Base-by-base conservation (phyloP, 2,329 filamentous ascomycete species). In the Sporothrix protearum region DNA sequence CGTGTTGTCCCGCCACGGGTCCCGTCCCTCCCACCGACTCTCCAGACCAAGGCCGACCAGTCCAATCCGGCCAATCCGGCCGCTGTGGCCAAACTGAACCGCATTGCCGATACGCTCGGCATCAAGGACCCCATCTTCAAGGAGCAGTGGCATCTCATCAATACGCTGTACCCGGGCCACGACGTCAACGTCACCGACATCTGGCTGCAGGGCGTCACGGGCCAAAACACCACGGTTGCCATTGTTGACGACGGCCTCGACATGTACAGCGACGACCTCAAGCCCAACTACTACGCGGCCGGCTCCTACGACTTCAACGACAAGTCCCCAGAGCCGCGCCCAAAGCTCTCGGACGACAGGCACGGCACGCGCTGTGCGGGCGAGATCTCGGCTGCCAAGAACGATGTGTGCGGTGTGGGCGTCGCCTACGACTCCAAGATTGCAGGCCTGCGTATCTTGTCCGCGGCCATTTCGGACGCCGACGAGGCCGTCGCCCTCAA, bases 221-320 rank as follows among this genome's bases (percentile, higher is more conserved):
- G 96, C 70, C 88, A 93, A 77, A 95, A 95, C 73, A 87, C 92
- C 22, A 97, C 93, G 0, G 93, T 97, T 1, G 95, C 95, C 70
- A 96, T 99, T 76, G 92, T 99, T 3, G 96, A 99, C 77, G 96
- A 99, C 81, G 96, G 96, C 0, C 81, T 99, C 75, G 96, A 99
- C 78, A 96, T 99, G 91, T 88, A 97, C 82, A 98, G 94, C 83
- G 87, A 93, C 33, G 96, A 99, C 79, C 83, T 99, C 61, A 94
- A 92, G 80, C 91, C 89, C 76, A 99, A 99, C 80, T 99, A 97
- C 82, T 98, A 95, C 78, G 91, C 93, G 0, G 88, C 89, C 71
- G 96, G 96, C 33, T 98, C 95, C 2, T 97, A 92, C 82, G 96
- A 99, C 81, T 99, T 97, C 84, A 99, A 99, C 80, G 94, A 98